Evolutionary conservation across 169 alveolate genomes (phyloP).

Genomic region (Plasmodium gonderi): DNA sequence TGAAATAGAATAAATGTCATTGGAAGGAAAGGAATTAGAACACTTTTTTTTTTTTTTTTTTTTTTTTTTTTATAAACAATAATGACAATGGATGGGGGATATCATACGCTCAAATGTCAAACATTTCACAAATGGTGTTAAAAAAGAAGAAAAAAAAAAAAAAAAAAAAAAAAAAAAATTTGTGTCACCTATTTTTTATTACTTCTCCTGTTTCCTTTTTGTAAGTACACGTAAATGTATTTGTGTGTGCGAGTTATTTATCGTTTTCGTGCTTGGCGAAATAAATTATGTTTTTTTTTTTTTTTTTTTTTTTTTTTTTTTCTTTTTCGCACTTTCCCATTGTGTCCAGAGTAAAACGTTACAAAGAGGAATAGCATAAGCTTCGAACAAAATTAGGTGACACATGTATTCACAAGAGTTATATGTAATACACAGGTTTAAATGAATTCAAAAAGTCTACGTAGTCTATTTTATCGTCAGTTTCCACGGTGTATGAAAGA

Average conservation of each 20-base stretch:
- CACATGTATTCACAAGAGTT: background rate
- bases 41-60: background rate
- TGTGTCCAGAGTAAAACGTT: background rate
- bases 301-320: too few relatives aligned
- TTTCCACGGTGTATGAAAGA: slow-evolving; percentile 76
- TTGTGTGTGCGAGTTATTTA: too few relatives aligned
- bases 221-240: background rate
- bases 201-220: background rate
- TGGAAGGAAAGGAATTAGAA: background rate
- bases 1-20: background rate
- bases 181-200: background rate
- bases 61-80: background rate
- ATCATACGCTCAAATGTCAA: background rate
- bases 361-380: background rate
- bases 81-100: background rate
- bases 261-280: too few relatives aligned
- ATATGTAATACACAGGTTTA: slow-evolving; percentile 73
- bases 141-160: background rate
- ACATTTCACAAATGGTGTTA: background rate
- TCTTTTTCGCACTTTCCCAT: too few relatives aligned
- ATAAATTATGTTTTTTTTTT: too few relatives aligned
- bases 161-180: background rate
- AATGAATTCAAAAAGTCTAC: slow-evolving; percentile 79
- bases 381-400: background rate
- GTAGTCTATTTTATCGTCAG: slow-evolving; percentile 78